Conservation (phyloP, 2,329 filamentous ascomycete species). For the Ilyonectria mors-panacis region DNA sequence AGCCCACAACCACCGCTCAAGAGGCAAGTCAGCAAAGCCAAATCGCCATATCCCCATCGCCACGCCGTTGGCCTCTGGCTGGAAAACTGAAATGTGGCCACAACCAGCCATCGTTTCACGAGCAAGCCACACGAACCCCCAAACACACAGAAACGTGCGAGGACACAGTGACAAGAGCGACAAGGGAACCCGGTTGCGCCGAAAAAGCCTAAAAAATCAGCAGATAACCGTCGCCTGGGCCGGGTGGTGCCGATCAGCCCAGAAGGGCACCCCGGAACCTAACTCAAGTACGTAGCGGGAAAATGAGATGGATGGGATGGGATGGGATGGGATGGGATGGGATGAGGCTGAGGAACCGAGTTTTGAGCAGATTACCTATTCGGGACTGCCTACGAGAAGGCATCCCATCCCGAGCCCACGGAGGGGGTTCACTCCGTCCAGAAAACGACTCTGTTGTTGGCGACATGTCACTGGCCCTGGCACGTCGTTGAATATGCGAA, state of each 20-base stretch:
- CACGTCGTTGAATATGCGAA: not conserved
- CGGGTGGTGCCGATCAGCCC: slow-evolving; percentile 31
- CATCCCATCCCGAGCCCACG: not conserved
- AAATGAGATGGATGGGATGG: not conserved
- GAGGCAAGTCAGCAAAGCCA: not conserved
- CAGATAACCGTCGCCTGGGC: slow-evolving; percentile 9
- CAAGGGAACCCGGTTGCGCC: slow-evolving; percentile 4
- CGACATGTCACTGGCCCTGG: not conserved
- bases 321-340: too few species aligned
- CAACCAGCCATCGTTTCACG: not conserved
- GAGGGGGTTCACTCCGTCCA: not conserved
- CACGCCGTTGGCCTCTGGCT: too few species aligned
- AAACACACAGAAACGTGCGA: not conserved
- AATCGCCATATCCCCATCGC: too few species aligned
- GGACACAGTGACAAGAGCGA: not conserved
- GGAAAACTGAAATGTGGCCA: slow-evolving; percentile 1
- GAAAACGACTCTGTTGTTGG: not conserved
- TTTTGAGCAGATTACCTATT: slow-evolving; percentile 6
- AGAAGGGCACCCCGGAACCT: slow-evolving; percentile 13
- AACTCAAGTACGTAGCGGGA: not conserved
- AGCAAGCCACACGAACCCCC: not conserved
- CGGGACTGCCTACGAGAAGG: not conserved
- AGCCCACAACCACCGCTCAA: not conserved
- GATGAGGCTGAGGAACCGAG: not conserved
- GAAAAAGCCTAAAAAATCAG: slow-evolving; percentile 18